Base-by-base conservation (phyloP, 768 basidiomycete genomes). In the Porphyrellus cyaneotinctus region DNA sequence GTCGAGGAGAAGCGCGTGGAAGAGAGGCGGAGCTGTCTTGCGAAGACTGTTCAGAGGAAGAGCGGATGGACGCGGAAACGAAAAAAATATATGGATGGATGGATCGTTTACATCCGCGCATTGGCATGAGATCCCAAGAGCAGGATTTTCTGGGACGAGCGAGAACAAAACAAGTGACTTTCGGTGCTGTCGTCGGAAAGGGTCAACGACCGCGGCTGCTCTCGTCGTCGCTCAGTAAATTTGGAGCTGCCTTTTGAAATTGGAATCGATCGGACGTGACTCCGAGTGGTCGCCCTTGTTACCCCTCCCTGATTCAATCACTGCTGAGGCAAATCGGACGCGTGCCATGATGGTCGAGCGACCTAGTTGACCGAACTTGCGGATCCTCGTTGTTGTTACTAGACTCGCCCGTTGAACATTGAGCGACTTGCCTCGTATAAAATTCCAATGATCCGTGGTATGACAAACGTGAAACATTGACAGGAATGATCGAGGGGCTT, bases 401-500 rank as follows among this genome's bases (percentile, higher is more conserved):
- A 36, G 47, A 43, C 47, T 12, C 7, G n/a, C n/a, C n/a, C n/a
- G n/a, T n/a, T n/a, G 47, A 13, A 31, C 10, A 39, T 17, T 51
- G 13, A 20, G 26, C 35, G 35, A 52, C 51, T 49, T 31, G 53
- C 24, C 47, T 59, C 43, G 43, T 42, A 41, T 42, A 26, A 44
- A n/a, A 55, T 50, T 45, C 13, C 18, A 17, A 49, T 45, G 38
- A 45, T 24, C 41, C 24, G 50, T 23, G 45, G 50, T 47, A 62
- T 68, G 68, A 68, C 58, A 68, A 62, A 64, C 62, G 56, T 76
- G 76, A 79, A 75, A 78, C 77, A 75, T 52, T 47, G 58, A 54
- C 64, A 63, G 60, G 42, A 59, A 47, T 74, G 76, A 78, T 78
- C 78, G 75, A 70, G 64, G 59, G 68, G 58, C 58, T 65, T 60